Evolutionary conservation across 2,329 filamentous ascomycete genomes (phyloP).

Genomic region (Acephala macrosclerotiorum): DNA sequence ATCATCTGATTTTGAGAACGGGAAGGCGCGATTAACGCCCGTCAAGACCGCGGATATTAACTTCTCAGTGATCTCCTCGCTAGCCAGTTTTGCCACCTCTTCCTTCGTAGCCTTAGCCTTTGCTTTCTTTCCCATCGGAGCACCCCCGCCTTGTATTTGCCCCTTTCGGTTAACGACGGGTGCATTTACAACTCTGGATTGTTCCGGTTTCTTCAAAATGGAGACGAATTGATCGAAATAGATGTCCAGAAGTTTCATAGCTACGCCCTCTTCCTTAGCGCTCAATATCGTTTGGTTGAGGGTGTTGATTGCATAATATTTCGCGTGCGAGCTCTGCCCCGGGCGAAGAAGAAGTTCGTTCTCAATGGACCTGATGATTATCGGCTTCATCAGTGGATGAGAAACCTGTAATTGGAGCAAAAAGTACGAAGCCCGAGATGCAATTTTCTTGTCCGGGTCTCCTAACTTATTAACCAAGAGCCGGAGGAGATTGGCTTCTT

Average conservation of each 20-base stretch:
- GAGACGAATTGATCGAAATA: conserved; percentile 91
- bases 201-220: conserved; percentile 70
- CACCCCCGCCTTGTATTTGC: conserved; percentile 60
- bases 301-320: conserved; percentile 96
- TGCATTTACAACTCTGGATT: conserved; percentile 46
- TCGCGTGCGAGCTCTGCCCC: conserved; percentile 85
- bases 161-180: conserved; percentile 56
- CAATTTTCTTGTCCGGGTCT: conserved; percentile 93
- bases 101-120: conserved; percentile 48
- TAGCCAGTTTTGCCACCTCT: conserved; percentile 47
- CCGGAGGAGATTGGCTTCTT: conserved; percentile 91
- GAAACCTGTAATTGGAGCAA: conserved; percentile 88
- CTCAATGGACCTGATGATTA: conserved; percentile 86
- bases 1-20: conserved; percentile 85
- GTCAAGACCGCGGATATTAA: conserved; percentile 90
- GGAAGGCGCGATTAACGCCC: conserved; percentile 94
- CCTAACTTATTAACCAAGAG: conserved; percentile 96
- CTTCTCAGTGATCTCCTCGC: conserved; percentile 75
- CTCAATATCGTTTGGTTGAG: conserved; percentile 96
- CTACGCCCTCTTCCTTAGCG: conserved; percentile 80
- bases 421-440: conserved; percentile 90
- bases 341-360: conserved; percentile 87
- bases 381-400: conserved; percentile 92
- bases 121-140: conserved; percentile 58
- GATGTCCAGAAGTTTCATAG: conserved; percentile 82